Base-by-base conservation (phyloP, 2,329 filamentous ascomycete genomes). In the Trichoderma citrinoviride region DNA sequence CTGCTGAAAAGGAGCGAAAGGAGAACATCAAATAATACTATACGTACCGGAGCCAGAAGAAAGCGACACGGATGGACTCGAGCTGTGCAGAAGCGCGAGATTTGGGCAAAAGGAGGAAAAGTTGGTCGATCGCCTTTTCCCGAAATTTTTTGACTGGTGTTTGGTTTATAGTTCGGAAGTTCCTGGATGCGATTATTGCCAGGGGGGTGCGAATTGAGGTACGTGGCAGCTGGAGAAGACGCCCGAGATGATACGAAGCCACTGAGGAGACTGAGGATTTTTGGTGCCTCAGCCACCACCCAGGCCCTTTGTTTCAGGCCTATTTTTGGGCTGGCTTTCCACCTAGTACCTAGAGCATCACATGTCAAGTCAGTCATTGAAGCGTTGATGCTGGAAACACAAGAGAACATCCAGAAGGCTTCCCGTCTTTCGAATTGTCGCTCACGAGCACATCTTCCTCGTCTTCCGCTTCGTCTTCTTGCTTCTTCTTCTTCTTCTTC, bases 121-220 rank as follows among this genome's bases (percentile, higher is more conserved):
- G 14, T 10, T 10, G 33, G 56, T 49, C 43, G 56, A 60, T 60
- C 56, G 29, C 49, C 6, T 40, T 40, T 54, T 33, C 7, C 12
- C 2, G 14, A 37, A 14, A 5, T 37, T 14, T 29, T 29, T 14
- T 37, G 5, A 37, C 14, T 37, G 33, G 33, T 12, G 33, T 46
- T 47, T 23, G 33, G 47, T 46, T 60, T 60, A 60, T 29, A 60
- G 56, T 60, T 60, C 33, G 29, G 56, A 49, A 29, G 56, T 60
- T 60, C 56, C 56, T 60, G 56, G 29, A 60, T 60, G 50, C 23
- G 37, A 25, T 14, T 8, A 29, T 7, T 7, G 8, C 33, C 12
- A 14, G 33, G 33, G 33, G 46, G 47, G 58, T 50, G 33, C n/a
- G 25, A 25, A 52, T 27, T 23, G 41, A 17, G 5, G 25, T 46